phyloP scores from a whole-genome alignment of 2,329 filamentous ascomycete species.

The Aureobasidium sp. region DNA sequence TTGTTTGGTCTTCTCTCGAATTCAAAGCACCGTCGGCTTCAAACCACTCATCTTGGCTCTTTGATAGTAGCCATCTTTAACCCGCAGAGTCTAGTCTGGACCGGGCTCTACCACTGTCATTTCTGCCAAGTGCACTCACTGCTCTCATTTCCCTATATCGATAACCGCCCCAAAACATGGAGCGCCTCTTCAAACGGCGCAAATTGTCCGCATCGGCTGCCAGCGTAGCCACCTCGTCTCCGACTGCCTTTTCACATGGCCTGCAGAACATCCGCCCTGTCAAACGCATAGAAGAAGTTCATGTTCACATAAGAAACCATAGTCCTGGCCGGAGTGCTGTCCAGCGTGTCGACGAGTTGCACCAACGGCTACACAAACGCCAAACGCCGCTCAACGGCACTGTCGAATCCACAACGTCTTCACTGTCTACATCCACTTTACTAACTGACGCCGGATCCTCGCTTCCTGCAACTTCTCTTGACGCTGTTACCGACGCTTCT shows the following conservation, averaged over 20 bases:
- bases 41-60: neutral
- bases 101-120: neutral
- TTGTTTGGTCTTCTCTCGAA: neutral
- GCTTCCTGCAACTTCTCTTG: neutral
- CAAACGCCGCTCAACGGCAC: slow-evolving; percentile 12
- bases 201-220: slow-evolving; percentile 21
- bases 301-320: slow-evolving; percentile 9
- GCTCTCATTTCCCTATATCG: slow-evolving; percentile 1
- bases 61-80: slow-evolving; percentile 18
- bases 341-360: neutral
- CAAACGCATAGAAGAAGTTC: slow-evolving; percentile 9
- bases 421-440: slow-evolving; percentile 10
- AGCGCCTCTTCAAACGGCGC: slow-evolving; percentile 20
- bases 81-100: slow-evolving; percentile 1
- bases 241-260: slow-evolving; percentile 13
- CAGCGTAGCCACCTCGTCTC: slow-evolving; percentile 1
- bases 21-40: neutral
- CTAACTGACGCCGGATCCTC: slow-evolving; percentile 12
- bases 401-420: slow-evolving; percentile 7
- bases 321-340: neutral
- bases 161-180: slow-evolving; percentile 21
- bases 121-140: neutral
- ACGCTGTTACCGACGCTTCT: neutral
- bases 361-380: slow-evolving; percentile 8
- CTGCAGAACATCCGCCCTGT: slow-evolving; percentile 7